A percentile compares a stretch with the other conserved stretches of the same genome.
Conservation (phyloP, 2,329 filamentous ascomycete genomes). For the Capronia coronata region DNA sequence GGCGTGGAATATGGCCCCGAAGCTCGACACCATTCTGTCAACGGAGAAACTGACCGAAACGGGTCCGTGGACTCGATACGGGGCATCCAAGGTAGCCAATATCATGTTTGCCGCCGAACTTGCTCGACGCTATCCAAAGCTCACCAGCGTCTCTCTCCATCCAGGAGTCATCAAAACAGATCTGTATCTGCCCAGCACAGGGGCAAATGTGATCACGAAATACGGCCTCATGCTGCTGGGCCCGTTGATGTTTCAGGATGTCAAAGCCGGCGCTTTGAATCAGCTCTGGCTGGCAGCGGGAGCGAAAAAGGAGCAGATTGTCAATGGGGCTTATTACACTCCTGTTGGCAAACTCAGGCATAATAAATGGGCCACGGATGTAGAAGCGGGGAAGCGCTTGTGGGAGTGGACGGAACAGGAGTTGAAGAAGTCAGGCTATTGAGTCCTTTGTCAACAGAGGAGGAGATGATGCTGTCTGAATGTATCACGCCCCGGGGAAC, state of each 20-base stretch:
- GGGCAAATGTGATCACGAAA: constrained; percentile 28
- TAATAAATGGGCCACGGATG: constrained; percentile 29
- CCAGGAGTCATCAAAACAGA: constrained; percentile 43
- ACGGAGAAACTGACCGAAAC: constrained; percentile 32
- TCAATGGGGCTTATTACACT: constrained; percentile 41
- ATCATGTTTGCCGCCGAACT: constrained; percentile 44
- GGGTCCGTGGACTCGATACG: constrained; percentile 44
- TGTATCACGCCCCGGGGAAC: not conserved
- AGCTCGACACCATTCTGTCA: constrained; percentile 36
- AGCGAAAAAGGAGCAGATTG: constrained; percentile 33
- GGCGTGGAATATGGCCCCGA: constrained; percentile 34
- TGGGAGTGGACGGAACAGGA: constrained; percentile 36
- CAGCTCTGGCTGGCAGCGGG: constrained; percentile 38
- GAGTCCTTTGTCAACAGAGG: not conserved
- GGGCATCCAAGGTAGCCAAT: constrained; percentile 48
- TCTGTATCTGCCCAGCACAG: constrained; percentile 34
- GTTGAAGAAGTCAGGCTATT: constrained; percentile 26
- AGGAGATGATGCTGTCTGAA: not conserved
- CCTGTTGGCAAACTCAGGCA: constrained; percentile 32
- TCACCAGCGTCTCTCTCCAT: constrained; percentile 43
- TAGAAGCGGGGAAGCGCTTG: constrained; percentile 29
- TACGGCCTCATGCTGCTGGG: constrained; percentile 24
- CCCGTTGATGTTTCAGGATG: constrained; percentile 31
- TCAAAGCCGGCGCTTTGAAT: constrained; percentile 37
- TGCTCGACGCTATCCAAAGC: constrained; percentile 39